Base-by-base conservation (phyloP, 805 yeast genomes). In the Candida argentea region DNA sequence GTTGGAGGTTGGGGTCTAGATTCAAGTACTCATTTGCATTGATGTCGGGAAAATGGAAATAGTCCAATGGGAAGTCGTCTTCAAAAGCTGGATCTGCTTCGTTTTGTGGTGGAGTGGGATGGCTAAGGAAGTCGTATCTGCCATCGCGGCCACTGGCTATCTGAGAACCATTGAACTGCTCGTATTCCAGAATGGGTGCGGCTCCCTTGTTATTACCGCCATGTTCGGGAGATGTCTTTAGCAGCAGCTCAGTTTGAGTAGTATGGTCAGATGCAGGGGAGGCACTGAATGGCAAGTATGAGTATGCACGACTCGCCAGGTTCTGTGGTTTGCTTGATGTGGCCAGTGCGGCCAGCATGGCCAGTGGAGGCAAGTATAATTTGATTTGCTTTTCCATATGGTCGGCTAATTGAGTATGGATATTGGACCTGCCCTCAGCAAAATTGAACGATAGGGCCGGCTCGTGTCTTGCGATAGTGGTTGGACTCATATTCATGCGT, bases 381-480 rank as follows among this genome's bases (percentile, higher is more conserved):
- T 30, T 26, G 35, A 46, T 52, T 31, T 44, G 55, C 2, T 33
- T 33, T 14, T 56, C 56, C 37, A 61, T 54, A 37, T 68, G 73
- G 8, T 54, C 61, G 7, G 53, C 35, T 22, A 81, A 46, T 43
- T 81, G 91, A 5, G 68, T 74, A 38, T 59, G 63, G 4, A 81
- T 46, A 2, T 73, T 60, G 17, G 48, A 42, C 2, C 59, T 42
- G 15, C 69, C 65, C 46, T 83, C 81, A 18, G 7, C 9, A 41
- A 70, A 86, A 22, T 62, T 52, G 55, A 89, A 84, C 2, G 87
- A 76, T 22, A 75, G 48, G 1, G 96, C 83, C 0, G 96, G 95
- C 40, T 85, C 94, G 22, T 66, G 52, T 5, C 62, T 59, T 2
- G 95, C 74, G 13, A 61, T 63, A 1, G 96, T 83, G 1, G 95